Evolutionary conservation across 2,329 filamentous ascomycete species (phyloP), one percentile per base, ranked within the genome.

Genomic region (Nigrospora osmanthi): DNA sequence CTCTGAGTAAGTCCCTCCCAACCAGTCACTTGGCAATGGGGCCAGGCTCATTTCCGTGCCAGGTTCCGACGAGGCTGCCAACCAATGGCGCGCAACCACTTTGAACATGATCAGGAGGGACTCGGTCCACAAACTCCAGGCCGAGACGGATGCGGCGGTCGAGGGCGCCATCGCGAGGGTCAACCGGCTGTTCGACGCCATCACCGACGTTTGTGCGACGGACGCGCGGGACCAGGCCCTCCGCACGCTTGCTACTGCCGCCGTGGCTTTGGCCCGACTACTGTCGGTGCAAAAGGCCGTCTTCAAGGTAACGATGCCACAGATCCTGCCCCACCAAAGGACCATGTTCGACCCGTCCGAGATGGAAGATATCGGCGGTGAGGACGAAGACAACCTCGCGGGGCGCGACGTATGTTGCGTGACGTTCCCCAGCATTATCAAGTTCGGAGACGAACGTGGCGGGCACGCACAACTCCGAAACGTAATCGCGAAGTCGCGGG

Each of bases 361-460:
- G 4, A 86, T 86, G 82, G 81, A 85, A 53, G 80, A 85, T 53
- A 70, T 83, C 38, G 76, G 80, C 33, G 79, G 78, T 14, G 76
- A 79, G 53, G 76, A 80, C 47, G 80, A 82, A 49, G 75, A 79
- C 15, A 68, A 62, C 11, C 65, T 80, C 17, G 59, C 64, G 14
- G 66, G 66, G 38, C 66, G 78, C 42, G 72, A 80, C 43, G 73
- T 86, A 33, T 68, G 66, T 46, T 85, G 80, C 58, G 75, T 83
- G 17, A 77, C 76, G 2, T 85, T 83, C 45, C 82, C 82, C 1
- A 77, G 76, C 7, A 70, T 86, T 17, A 67, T 80, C 46, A 86
- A 86, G 64, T 65, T 70, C 17, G 81, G 81, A 6, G 80, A 85
- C 58, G 81, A 83, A 63, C 76, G 73, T 49, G 82, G 81, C 19